Base-by-base conservation (phyloP, 1,139 yeast genomes). In the Yamadazyma dendronema region DNA sequence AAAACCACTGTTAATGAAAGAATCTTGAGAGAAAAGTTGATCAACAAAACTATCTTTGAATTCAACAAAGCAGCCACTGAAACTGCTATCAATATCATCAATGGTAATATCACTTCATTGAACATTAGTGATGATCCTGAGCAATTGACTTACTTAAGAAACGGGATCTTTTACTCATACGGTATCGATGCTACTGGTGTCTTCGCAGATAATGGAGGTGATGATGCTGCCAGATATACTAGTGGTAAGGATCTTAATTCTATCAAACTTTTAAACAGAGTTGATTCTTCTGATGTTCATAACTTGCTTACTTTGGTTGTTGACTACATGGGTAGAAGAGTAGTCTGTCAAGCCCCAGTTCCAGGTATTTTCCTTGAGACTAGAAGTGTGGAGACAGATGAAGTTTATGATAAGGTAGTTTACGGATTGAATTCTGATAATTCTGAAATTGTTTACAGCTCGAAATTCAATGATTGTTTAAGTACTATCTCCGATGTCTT, bases 341-440 rank as follows among this genome's bases (percentile, higher is more conserved):
- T 90, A 30, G 75, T 90, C 30, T 89, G 95, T 57, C 98, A 92
- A 67, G 87, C 96, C 12, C 96, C 97, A 17, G 95, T 92, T 34
- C 98, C 98, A n/a, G 98, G 98, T 43, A 79, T 90, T 43, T 84
- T 90, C 63, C 72, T 77, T 39, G 75, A 74, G 38, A 54, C 62
- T 8, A 61, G 55, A 12, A 36, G 35, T 8, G 21, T 37, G n/a
- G 61, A 64, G 38, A 61, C 61, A 31, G 59, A 48, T 36, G 64
- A 53, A 6, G 57, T 54, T 15, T 44, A 41, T 26, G 77, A 72
- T 37, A 77, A 76, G 53, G 84, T 87, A 37, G 72, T 73, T 17
- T 88, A 90, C 54, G 98, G 98, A 35, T 74, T 71, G 32, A 66
- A 81, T 31, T 88, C 86, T 46, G 88, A 81, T 46, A 74, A 70